Base-by-base conservation (phyloP, 768 basidiomycete species). In the Dioszegia hungarica region DNA sequence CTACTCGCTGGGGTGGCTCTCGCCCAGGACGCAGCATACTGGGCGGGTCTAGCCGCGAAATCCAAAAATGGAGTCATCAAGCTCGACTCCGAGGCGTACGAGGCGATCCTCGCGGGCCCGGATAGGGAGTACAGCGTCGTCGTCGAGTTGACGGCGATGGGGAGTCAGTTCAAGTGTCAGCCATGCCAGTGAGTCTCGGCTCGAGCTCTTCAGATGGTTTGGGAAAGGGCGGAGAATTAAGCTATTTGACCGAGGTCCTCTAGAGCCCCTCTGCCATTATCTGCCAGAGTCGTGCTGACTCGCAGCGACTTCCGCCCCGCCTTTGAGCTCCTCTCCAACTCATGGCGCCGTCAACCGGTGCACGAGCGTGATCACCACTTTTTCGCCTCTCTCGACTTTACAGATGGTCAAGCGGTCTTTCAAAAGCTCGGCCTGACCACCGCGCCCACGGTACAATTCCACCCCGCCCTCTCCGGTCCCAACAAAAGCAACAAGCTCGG, bases 381-480 rank as follows among this genome's bases (percentile, higher is more conserved):
- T 83, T 99, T 98, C 70, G 95, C 85, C 9, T 86, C 85, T 12
- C 75, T 90, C 28, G 95, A 99, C 76, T 98, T 95, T 71, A 84
- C 88, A 68, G 80, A 88, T 34, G 86, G 83, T 8, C 80, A 83
- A 53, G 75, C 79, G 1, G 81, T 90, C 40, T 99, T 94, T 79
- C 85, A 88, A 78, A 85, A 84, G 90, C 82, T 95, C 47, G 85
- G 87, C 24, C 78, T 97, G 37, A 79, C 81, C 41, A 87, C 89
- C 39, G 94, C 95, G 1, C 93, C 94, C 0, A 82, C 90, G 6
- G 85, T 94, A 17, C 80, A 84, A 62, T 84, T 86, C 65, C 89
- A 87, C 65, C 84, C 84, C 39, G 80, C 92, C 5, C 77, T 83
- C 8, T 79, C 86, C 64, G 92, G 92, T 19, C 83, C 86, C 1